Base-by-base conservation (phyloP, 257 asterid genomes). In the Gardenia jasminoides region DNA sequence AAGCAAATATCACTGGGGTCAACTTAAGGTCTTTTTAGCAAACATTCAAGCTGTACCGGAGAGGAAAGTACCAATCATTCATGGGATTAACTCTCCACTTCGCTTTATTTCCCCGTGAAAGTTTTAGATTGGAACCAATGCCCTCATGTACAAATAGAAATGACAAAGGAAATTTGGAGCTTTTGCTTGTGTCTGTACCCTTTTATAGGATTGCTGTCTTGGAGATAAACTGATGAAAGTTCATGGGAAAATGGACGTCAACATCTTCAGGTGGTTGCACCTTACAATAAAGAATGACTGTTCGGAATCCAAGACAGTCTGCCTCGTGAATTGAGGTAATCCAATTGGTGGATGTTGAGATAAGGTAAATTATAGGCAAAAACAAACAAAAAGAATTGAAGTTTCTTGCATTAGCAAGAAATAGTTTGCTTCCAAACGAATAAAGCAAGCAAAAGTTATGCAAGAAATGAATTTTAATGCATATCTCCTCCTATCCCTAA, bases 241-340 rank as follows among this genome's bases (percentile, higher is more conserved):
- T n/a, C n/a, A 36, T 1, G 39, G 39, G 39, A 36, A 1, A 36
- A 36, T 36, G n/a, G n/a, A n/a, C n/a, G n/a, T 20, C 48, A 67
- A 67, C 28, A 64, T 10, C 73, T n/a, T 76, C 48, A 46, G 79
- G 48, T 76, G 54, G 65, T 44, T 46, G 47, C 62, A 28, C 31
- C 79, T 64, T 28, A 28, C n/a, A n/a, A n/a, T 44, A 64, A 62
- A 76, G 71, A 43, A 61, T 43, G 79, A 64, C 47, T 15, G 41
- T 36, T 36, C 6, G 79, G 72, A 76, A 46, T 47, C 80, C 73
- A 76, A 46, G 73, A 65, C 10, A n/a, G 66, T 65, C 19, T 10
- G 65, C 73, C 71, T 76, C 72, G 79, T 76, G 79, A 76, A 76
- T 30, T 26, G 30, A 47, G 71, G 61, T n/a, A 44, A 26, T 9